phyloP scores from a whole-genome alignment of 768 basidiomycete genomes.

The Termitomyces sp. region DNA sequence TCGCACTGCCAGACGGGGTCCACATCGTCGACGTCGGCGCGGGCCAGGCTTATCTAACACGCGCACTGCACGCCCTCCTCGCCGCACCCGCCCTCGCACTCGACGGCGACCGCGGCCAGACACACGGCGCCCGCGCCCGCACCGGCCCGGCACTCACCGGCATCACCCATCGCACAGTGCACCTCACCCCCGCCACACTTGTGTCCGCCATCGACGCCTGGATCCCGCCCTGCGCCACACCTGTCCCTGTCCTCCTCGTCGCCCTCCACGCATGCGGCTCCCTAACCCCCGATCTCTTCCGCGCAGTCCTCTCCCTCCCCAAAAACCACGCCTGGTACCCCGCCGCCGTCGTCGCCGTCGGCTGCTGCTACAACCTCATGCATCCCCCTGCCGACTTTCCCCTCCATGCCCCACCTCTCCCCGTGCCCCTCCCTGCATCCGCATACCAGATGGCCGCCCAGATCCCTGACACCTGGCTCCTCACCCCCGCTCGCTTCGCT shows the following conservation, averaged over 20 bases:
- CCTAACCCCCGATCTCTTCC: constrained; percentile 60
- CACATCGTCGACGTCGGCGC: constrained; percentile 71
- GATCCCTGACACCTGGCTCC: constrained; percentile 58
- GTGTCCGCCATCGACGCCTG: constrained; percentile 44
- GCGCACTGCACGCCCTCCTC: constrained; percentile 33
- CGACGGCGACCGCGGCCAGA: constrained; percentile 56
- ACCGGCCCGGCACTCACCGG: constrained; percentile 16
- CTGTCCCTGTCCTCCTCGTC: constrained; percentile 50
- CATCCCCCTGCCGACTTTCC: constrained; percentile 46
- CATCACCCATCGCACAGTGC: constrained; percentile 51
- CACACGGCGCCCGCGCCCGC: constrained; percentile 39
- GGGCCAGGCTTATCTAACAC: constrained; percentile 66
- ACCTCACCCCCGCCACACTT: constrained; percentile 46
- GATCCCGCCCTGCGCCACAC: constrained; percentile 19
- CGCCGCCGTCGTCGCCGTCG: constrained; percentile 53
- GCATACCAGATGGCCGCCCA: constrained; percentile 72
- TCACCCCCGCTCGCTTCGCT: constrained; percentile 22
- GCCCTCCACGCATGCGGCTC: constrained; percentile 77
- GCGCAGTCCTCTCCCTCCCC: constrained; percentile 32
- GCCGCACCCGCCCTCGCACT: constrained; percentile 54
- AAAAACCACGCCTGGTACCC: constrained; percentile 36
- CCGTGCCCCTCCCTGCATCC: constrained; percentile 34
- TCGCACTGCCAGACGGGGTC: constrained; percentile 24
- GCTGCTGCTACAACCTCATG: constrained; percentile 79
- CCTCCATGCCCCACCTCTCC: constrained; percentile 35